Evolutionary conservation across 2,329 filamentous ascomycete species (phyloP).

Genomic region (Lachnellula hyalina): DNA sequence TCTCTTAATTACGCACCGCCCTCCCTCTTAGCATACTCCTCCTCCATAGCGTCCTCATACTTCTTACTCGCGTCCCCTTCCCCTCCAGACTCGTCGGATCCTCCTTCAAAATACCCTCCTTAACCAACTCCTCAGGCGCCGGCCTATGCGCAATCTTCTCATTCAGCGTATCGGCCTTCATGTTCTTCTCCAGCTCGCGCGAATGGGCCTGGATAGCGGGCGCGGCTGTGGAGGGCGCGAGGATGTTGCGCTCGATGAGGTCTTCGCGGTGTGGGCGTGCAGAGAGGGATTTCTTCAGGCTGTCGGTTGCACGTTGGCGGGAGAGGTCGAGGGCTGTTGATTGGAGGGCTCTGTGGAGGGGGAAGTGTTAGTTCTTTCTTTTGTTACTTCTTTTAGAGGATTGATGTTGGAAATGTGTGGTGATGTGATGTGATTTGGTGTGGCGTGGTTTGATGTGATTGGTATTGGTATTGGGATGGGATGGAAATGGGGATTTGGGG

Average conservation of each 20-base stretch:
- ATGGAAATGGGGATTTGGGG: not conserved
- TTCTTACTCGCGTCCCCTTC: constrained; percentile 29
- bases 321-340: constrained; percentile 57
- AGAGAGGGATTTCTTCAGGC: constrained; percentile 58
- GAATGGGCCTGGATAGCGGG: constrained; percentile 76
- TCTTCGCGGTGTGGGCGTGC: constrained; percentile 64
- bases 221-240: constrained; percentile 71
- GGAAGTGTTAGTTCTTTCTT: constrained; percentile 3
- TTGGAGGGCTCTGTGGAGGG: constrained; percentile 50
- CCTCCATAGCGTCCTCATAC: constrained; percentile 57
- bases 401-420: not conserved
- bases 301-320: constrained; percentile 57
- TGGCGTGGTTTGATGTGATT: not conserved
- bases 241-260: constrained; percentile 81
- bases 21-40: constrained; percentile 59
- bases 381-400: not conserved
- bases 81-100: constrained; percentile 52
- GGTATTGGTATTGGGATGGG: not conserved
- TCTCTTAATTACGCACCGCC: constrained; percentile 47
- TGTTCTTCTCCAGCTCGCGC: constrained; percentile 79
- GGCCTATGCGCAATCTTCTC: constrained; percentile 79
- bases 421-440: not conserved
- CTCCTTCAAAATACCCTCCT: constrained; percentile 71
- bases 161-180: constrained; percentile 81
- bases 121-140: constrained; percentile 67